phyloP scores from a whole-genome alignment of 148 eudicot genomes.

The Rhododendron griersonianum region DNA sequence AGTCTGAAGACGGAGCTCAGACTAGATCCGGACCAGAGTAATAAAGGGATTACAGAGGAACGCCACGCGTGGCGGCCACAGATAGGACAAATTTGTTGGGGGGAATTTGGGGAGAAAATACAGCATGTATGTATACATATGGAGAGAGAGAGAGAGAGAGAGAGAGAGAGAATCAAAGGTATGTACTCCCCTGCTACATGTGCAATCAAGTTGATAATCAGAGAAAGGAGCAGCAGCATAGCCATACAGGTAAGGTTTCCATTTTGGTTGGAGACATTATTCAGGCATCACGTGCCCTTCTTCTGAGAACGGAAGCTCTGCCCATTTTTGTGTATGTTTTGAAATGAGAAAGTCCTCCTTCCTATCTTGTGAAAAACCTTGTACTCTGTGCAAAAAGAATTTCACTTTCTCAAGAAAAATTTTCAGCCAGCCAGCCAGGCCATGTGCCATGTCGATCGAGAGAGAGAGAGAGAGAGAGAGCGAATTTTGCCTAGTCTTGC shows the following conservation, averaged over 20 bases:
- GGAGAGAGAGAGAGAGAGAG: not conserved
- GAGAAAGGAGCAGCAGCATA: not conserved
- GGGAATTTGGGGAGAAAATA: too few species aligned
- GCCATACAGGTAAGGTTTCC: not conserved
- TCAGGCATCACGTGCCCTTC: not conserved
- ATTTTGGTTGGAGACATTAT: not conserved
- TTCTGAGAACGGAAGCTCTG: not conserved
- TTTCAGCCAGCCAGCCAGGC: conserved; percentile 10
- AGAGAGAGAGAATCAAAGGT: not conserved
- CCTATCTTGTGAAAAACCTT: not conserved
- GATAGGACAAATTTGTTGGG: not conserved
- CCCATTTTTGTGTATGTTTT: not conserved
- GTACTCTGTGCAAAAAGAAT: not conserved
- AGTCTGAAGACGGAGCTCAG: too few species aligned
- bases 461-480: not conserved
- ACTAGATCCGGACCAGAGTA: too few species aligned
- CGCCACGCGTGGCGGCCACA: too few species aligned
- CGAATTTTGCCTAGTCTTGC: not conserved
- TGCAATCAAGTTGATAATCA: not conserved
- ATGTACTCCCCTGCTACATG: not conserved
- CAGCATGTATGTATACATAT: not conserved
- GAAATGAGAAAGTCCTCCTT: not conserved
- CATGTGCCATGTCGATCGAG: not conserved
- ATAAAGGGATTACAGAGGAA: too few species aligned
- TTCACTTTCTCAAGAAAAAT: not conserved